These are phyloP conservation scores for Solanum pimpinellifolium DNA, from an alignment of 257 asterid species.

Conservation along the genomic window DNA sequence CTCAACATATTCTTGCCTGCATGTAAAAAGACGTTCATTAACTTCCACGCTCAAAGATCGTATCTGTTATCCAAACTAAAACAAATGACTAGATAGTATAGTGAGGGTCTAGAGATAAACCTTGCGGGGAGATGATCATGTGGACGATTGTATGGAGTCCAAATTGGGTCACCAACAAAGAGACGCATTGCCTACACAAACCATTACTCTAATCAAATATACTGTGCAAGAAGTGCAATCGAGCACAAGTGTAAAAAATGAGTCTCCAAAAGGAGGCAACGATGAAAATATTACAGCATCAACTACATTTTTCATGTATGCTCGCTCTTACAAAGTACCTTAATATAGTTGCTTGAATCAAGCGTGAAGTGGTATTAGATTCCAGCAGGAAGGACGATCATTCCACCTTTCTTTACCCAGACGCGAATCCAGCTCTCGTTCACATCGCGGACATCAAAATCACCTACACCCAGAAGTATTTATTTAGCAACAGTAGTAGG, in stretches of 20 bases:
- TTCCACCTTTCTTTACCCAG: constrained; percentile 84
- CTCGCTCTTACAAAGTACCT: constrained; percentile 28
- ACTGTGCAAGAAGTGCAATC: not conserved
- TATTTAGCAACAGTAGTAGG: not conserved
- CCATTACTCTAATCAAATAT: not conserved
- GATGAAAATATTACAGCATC: not conserved
- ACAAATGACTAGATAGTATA: not conserved
- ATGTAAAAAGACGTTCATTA: not conserved
- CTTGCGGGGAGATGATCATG: constrained; percentile 87
- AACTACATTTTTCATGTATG: not conserved
- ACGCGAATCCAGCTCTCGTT: constrained; percentile 80
- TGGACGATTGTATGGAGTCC: constrained; percentile 92
- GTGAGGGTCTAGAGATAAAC: constrained; percentile 8
- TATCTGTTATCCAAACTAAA: not conserved
- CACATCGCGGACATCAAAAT: constrained; percentile 77
- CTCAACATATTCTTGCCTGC: constrained; percentile 70
- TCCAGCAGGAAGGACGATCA: constrained; percentile 92
- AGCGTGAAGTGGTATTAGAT: constrained; percentile 88
- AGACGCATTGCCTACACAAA: constrained; percentile 76
- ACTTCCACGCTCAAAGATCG: not conserved
- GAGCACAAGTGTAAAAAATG: not conserved
- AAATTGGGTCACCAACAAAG: constrained; percentile 88
- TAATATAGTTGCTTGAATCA: constrained; percentile 65
- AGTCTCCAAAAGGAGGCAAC: not conserved
- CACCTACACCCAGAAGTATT: constrained; percentile 32